These are phyloP conservation scores for Starmera stellimalicola DNA, from an alignment of 1,139 yeast genomes.

Conservation along the genomic window DNA sequence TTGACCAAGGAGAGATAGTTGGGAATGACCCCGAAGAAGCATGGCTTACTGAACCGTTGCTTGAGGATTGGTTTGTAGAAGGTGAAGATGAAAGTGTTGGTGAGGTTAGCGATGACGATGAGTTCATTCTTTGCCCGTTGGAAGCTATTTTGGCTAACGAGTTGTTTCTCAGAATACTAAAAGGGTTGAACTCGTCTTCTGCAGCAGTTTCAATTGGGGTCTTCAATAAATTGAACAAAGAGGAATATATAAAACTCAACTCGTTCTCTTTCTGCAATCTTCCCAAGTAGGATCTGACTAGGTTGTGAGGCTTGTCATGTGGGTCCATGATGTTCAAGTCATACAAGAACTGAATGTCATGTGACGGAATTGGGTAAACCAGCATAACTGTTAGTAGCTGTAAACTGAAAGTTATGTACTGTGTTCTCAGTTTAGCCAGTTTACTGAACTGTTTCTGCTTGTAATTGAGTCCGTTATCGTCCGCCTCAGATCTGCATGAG, in stretches of 20 bases:
- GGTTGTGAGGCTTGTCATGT: conserved; percentile 31
- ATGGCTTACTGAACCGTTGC: conserved; percentile 1
- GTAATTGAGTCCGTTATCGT: conserved; percentile 19
- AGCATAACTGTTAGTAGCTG: conserved; percentile 57
- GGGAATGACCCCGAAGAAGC: conserved; percentile 10
- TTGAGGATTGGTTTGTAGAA: conserved; percentile 1
- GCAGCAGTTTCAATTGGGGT: conserved; percentile 32
- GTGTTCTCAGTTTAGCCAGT: conserved; percentile 29
- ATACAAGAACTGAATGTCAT: conserved; percentile 36
- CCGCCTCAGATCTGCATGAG: conserved; percentile 20
- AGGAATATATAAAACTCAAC: conserved; percentile 34
- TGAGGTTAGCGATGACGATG: conserved; percentile 10
- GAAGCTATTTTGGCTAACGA: conserved; percentile 4
- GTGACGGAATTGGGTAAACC: conserved; percentile 53
- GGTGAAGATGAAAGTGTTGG: no score
- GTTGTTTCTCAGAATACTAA: conserved; percentile 18
- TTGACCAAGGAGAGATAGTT: conserved; percentile 40
- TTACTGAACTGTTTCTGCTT: conserved; percentile 9
- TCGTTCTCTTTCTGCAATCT: conserved; percentile 47
- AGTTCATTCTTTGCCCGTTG: no score
- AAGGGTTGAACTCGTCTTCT: conserved; percentile 27
- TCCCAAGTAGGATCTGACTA: conserved; percentile 43
- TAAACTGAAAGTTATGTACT: conserved; percentile 46
- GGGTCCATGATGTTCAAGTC: conserved; percentile 24
- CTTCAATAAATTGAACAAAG: conserved; percentile 38